Conservation (phyloP, 1,284 basidiomycete genomes). For the Vanrija pseudolonga region DNA sequence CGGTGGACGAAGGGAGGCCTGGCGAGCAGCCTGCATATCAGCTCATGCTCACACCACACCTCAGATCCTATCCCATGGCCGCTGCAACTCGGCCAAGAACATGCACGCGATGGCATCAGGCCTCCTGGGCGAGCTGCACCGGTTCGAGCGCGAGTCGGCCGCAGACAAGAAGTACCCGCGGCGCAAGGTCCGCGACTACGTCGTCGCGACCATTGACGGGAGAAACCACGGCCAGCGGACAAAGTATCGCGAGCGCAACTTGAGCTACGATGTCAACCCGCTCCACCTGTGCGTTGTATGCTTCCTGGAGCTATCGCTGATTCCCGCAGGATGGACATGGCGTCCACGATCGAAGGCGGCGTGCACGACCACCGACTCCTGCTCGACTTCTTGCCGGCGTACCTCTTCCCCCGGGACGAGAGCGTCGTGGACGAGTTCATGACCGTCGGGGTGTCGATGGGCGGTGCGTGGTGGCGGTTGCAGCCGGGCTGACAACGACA, state of each 20-base stretch:
- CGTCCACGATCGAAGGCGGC: conserved; percentile 51
- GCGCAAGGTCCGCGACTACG: no score
- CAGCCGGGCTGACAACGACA: neutral
- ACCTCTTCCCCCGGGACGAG: conserved; percentile 67
- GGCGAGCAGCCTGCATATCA: no score
- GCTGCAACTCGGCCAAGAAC: conserved; percentile 30
- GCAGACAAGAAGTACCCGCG: no score
- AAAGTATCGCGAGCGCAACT: conserved; percentile 38
- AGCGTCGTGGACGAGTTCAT: conserved; percentile 62
- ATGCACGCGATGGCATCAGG: conserved; percentile 36
- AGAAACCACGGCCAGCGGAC: conserved; percentile 65
- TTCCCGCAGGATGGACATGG: neutral
- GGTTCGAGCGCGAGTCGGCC: neutral
- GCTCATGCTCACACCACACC: no score
- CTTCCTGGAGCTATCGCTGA: neutral
- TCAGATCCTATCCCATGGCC: conserved; percentile 41
- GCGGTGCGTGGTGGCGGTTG: conserved; percentile 28
- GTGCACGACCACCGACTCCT: conserved; percentile 70
- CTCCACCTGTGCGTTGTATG: neutral
- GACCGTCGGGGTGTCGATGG: conserved; percentile 49
- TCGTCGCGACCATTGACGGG: conserved; percentile 52
- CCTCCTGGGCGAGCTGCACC: conserved; percentile 26
- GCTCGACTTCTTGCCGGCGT: conserved; percentile 69
- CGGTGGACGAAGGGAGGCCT: no score
- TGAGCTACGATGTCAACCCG: conserved; percentile 1